A percentile compares a stretch with the other conserved stretches of the same genome.
Evolutionary conservation across 2,329 filamentous ascomycete species (phyloP).

Genomic region (Xylariales sp.): DNA sequence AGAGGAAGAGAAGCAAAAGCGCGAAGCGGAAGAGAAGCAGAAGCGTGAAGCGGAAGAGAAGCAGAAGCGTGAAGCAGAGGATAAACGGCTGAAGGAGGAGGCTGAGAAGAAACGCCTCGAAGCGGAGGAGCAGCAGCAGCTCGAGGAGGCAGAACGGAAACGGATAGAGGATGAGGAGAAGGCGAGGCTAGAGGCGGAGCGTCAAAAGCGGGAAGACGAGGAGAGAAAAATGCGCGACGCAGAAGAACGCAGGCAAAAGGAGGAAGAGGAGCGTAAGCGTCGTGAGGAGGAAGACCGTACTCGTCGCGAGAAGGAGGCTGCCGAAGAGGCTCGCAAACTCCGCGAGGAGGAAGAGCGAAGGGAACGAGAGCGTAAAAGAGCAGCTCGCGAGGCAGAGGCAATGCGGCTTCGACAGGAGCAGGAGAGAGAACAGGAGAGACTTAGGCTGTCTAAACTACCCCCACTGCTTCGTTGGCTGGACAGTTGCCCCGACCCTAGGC

Average conservation of each 20-base stretch:
- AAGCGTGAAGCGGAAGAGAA: constrained; percentile 29
- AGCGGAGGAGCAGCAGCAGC: constrained; percentile 19
- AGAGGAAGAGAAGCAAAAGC: constrained; percentile 27
- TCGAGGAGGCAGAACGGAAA: constrained; percentile 26
- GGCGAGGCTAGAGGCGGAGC: constrained; percentile 15
- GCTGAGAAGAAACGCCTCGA: constrained; percentile 25
- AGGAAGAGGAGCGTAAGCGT: constrained; percentile 31
- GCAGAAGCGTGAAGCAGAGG: constrained; percentile 24
- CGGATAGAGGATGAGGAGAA: constrained; percentile 22
- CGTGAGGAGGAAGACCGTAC: constrained; percentile 44
- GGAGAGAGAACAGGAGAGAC: constrained; percentile 52
- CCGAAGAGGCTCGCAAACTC: constrained; percentile 43
- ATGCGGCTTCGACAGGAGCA: constrained; percentile 49
- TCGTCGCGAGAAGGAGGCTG: constrained; percentile 42
- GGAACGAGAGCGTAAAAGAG: constrained; percentile 41
- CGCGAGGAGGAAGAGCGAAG: constrained; percentile 49
- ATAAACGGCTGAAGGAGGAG: constrained; percentile 26
- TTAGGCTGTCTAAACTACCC: constrained; percentile 52
- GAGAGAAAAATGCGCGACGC: constrained; percentile 28
- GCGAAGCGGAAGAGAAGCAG: constrained; percentile 23
- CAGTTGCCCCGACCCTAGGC: constrained; percentile 45
- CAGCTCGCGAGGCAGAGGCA: constrained; percentile 46
- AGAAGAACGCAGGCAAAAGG: constrained; percentile 30
- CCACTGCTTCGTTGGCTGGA: constrained; percentile 59
- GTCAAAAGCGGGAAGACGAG: constrained; percentile 13